Base-by-base conservation (phyloP, 192 early-diverging fungal species). In the Podila clonocystis region DNA sequence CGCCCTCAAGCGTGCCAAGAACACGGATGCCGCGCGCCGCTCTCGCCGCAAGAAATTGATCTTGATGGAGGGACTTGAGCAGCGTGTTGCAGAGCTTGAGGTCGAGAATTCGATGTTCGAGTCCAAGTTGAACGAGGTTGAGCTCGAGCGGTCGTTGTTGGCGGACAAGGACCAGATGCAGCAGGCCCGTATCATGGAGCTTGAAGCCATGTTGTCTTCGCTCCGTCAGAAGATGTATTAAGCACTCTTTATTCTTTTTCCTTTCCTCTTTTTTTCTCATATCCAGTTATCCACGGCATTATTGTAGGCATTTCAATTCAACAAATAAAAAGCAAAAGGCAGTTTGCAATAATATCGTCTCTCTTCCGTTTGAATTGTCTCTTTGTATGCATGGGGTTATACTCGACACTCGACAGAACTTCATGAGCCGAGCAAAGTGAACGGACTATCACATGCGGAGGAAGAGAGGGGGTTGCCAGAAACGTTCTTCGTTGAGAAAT, bases 11-110 rank as follows among this genome's bases (percentile, higher is more conserved):
- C 85, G 91, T 41, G 85, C 85, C 68, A 89, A 89, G 89, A 96
- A 99, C 87, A 99, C 97, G 2, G 96, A 97, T 76, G 95, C 96
- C 13, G 97, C 97, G 11, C 95, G 97, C 63, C 91, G 97, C 59
- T 96, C 95, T 34, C 92, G 97, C 63, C 87, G 92, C 69, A 91
- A 93, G 82, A 98, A 98, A 86, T 87, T 94, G 41, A 87, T 91
- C 75, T 91, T 88, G 80, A 91, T 98, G 86, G 94, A 94, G 74
- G 84, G 84, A 8, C 92, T 98, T 49, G 96, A 97, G 75, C 83
- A 75, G 28, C 91, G 94, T 58, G 96, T 97, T 41, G 82, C 85
- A 1, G 89, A 94, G 57, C 86, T 98, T 11, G 95, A 97, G 84
- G 75, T 84, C 22, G 89, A 95, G 69, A 98, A 97, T 70, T 80